These are phyloP conservation scores for Cystofilobasidium macerans DNA, from an alignment of 768 basidiomycete genomes.

Conservation along the genomic window DNA sequence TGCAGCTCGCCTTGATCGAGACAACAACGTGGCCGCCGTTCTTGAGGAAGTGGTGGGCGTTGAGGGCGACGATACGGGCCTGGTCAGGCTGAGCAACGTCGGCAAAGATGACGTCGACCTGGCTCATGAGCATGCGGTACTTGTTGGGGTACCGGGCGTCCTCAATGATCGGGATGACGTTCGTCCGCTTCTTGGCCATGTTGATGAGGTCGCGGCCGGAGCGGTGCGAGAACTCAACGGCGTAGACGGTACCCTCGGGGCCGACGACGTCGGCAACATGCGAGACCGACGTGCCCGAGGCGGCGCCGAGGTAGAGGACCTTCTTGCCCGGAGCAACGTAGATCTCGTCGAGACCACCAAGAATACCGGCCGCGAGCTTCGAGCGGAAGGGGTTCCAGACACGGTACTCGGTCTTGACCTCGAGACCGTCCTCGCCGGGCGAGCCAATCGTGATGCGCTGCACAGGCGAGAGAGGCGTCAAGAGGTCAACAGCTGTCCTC, in stretches of 20 bases:
- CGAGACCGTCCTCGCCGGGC: constrained; percentile 45
- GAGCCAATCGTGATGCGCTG: constrained; percentile 27
- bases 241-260: constrained; percentile 92
- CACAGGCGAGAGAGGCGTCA: background rate
- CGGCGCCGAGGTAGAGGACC: constrained; percentile 94
- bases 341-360: constrained; percentile 88
- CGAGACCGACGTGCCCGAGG: constrained; percentile 92
- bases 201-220: constrained; percentile 95
- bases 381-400: constrained; percentile 99
- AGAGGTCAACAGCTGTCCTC: background rate
- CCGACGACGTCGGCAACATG: constrained; percentile 99
- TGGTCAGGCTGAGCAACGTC: constrained; percentile 98
- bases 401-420: constrained; percentile 85
- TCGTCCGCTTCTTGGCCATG: constrained; percentile 99
- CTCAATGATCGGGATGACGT: constrained; percentile 96
- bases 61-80: constrained; percentile 86
- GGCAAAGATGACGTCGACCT: constrained; percentile 95
- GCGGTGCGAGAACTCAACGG: constrained; percentile 92
- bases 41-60: constrained; percentile 92
- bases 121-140: constrained; percentile 91
- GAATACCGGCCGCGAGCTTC: constrained; percentile 91
- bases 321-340: constrained; percentile 87
- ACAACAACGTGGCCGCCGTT: constrained; percentile 84
- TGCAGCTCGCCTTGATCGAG: constrained; percentile 98
- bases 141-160: constrained; percentile 92